Percentiles rank a stretch among this genome's conserved stretches.
phyloP scores from a whole-genome alignment of 805 yeast genomes.

The Metschnikowia borealis region DNA sequence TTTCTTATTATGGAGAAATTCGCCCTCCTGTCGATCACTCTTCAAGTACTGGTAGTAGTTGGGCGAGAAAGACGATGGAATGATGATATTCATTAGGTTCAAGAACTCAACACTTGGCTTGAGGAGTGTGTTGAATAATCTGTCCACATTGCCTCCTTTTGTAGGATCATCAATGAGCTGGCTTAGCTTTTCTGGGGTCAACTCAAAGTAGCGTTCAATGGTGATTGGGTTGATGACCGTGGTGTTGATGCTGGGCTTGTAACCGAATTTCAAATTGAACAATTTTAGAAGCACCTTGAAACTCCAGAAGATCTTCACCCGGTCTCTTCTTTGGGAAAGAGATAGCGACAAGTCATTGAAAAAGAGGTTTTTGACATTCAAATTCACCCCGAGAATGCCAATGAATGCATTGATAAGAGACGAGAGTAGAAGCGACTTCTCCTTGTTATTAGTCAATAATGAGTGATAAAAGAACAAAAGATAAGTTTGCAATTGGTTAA shows the following conservation, averaged over 20 bases:
- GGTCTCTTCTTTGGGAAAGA: conserved; percentile 32
- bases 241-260: conserved; percentile 43
- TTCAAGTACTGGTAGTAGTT: conserved; percentile 40
- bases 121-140: conserved; percentile 32
- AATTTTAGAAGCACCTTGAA: conserved; percentile 40
- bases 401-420: conserved; percentile 41
- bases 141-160: conserved; percentile 20
- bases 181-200: conserved; percentile 42
- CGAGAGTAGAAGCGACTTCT: conserved; percentile 34
- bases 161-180: conserved; percentile 24
- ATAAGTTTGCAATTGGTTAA: conserved; percentile 48
- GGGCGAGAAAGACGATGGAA: conserved; percentile 45
- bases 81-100: conserved; percentile 40
- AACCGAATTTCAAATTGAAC: conserved; percentile 42
- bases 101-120: conserved; percentile 43
- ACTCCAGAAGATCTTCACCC: conserved; percentile 46
- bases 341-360: conserved; percentile 46
- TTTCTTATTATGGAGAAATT: conserved; percentile 6
- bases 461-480: conserved; percentile 48
- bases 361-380: conserved; percentile 37
- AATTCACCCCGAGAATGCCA: conserved; percentile 41
- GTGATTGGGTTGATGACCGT: conserved; percentile 46
- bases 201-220: conserved; percentile 40
- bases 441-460: conserved; percentile 40
- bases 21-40: conserved; percentile 20